phyloP scores from a whole-genome alignment of 164 flowering plant species.

The Platanus orientalis region DNA sequence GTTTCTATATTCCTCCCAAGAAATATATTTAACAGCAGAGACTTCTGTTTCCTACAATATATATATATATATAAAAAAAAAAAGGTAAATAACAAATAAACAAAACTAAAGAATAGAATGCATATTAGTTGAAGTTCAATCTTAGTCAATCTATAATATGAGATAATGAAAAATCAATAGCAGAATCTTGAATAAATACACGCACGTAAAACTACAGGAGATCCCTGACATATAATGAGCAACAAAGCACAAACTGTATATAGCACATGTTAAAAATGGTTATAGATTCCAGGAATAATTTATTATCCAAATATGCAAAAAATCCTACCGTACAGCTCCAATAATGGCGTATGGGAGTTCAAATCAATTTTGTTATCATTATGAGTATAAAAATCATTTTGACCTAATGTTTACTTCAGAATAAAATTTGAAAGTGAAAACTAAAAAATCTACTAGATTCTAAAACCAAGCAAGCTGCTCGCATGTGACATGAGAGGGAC shows the following conservation, averaged over 20 bases:
- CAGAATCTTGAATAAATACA: not conserved
- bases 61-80: not conserved
- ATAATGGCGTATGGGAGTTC: too few species aligned
- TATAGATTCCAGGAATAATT: not conserved
- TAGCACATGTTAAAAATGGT: not conserved
- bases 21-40: constrained; percentile 83
- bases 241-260: not conserved
- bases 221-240: not conserved
- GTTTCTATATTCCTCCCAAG: constrained; percentile 58
- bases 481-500: not conserved
- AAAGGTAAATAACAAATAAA: too few species aligned
- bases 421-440: too few species aligned
- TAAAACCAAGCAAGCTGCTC: too few species aligned
- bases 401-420: too few species aligned
- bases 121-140: not conserved
- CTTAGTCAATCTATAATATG: too few species aligned
- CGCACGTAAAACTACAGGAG: not conserved
- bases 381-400: too few species aligned
- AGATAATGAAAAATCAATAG: not conserved
- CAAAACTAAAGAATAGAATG: too few species aligned
- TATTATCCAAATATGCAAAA: not conserved
- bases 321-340: too few species aligned
- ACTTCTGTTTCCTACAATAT: constrained; percentile 77
- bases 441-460: too few species aligned
- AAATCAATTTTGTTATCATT: too few species aligned